Evolutionary conservation across 176 grass and related monocot genomes (phyloP).

Genomic region (Aegilops bicornis): DNA sequence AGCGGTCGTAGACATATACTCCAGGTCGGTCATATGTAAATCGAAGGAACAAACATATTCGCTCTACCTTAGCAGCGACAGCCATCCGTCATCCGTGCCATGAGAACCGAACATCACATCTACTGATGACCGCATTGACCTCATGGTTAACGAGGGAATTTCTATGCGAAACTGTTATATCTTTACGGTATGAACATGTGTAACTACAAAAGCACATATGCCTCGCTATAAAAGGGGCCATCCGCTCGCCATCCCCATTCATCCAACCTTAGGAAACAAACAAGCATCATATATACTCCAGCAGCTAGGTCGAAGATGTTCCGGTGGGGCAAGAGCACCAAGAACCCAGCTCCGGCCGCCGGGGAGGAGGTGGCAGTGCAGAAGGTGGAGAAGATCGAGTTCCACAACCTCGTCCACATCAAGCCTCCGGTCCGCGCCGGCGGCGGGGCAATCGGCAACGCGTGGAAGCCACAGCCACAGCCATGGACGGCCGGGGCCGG

Average conservation of each 20-base stretch:
- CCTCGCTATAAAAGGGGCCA: not conserved
- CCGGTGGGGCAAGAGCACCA: not conserved
- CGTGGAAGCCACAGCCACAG: not conserved
- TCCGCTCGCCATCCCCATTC: not conserved
- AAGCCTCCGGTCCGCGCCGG: not conserved
- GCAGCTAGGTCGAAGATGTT: not conserved
- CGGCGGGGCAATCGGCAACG: not conserved
- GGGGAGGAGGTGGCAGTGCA: constrained; percentile 27
- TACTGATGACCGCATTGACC: not conserved
- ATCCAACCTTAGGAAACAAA: not conserved
- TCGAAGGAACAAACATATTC: not conserved
- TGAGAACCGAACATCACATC: not conserved
- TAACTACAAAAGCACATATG: not conserved
- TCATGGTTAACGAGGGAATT: not conserved
- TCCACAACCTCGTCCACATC: not conserved
- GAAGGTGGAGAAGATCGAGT: constrained; percentile 30
- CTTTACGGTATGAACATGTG: not conserved
- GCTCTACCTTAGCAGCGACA: not conserved
- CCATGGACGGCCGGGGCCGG: not conserved
- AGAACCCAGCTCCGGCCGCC: not conserved
- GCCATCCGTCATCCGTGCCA: not conserved
- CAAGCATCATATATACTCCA: not conserved
- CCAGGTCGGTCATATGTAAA: not conserved
- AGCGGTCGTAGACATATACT: not conserved
- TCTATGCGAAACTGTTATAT: not conserved